These are phyloP conservation scores for Seiridium unicorne DNA, from an alignment of 2,329 filamentous ascomycete species.

Conservation along the genomic window DNA sequence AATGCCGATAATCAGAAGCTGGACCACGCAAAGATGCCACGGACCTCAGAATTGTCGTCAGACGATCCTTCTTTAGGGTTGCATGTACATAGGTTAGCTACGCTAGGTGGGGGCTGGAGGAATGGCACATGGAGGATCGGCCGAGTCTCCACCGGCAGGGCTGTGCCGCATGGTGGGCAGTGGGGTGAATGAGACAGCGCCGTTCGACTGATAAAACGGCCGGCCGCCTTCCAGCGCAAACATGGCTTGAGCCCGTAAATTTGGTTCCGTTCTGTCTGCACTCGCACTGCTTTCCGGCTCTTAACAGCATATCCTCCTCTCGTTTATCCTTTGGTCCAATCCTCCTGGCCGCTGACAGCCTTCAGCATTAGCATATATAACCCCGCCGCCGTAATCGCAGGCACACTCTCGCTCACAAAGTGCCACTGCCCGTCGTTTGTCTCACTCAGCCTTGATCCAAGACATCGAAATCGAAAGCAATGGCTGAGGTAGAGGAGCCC, in stretches of 20 bases:
- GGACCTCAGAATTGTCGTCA: too few relatives aligned
- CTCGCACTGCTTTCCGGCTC: too few relatives aligned
- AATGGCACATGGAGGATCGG: background rate
- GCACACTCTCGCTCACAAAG: background rate
- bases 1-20: too few relatives aligned
- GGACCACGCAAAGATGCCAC: too few relatives aligned
- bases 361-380: background rate
- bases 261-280: too few relatives aligned
- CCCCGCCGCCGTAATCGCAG: background rate
- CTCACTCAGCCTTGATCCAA: background rate
- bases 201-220: background rate
- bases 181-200: background rate
- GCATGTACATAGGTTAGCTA: background rate
- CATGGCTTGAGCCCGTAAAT: background rate
- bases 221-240: background rate
- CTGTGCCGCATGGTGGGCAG: constrained; percentile 3
- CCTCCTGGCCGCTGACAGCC: too few relatives aligned
- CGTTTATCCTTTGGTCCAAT: background rate
- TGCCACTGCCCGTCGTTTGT: too few relatives aligned
- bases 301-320: too few relatives aligned
- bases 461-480: constrained; percentile 23
- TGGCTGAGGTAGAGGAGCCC: constrained; percentile 62
- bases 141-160: constrained; percentile 1
- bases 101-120: background rate
- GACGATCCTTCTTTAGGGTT: too few relatives aligned